Evolutionary conservation across 208 protist genomes (phyloP).

Genomic region (Endotrypanum monterogeii): DNA sequence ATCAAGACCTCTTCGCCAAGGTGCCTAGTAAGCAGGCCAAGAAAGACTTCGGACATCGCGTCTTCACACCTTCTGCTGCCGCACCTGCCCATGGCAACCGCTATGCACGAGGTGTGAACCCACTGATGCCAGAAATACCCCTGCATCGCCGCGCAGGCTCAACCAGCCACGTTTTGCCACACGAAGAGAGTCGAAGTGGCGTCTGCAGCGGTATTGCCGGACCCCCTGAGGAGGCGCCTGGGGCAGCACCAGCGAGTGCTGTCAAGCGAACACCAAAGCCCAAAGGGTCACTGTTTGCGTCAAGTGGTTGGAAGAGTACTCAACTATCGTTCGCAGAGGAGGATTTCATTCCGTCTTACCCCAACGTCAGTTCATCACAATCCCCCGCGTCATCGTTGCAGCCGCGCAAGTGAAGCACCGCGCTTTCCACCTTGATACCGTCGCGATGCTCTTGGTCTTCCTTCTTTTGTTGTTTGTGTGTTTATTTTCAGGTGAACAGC

Average conservation of each 20-base stretch:
- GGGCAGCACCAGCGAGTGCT: not conserved
- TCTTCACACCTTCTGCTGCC: not conserved
- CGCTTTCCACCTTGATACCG: not conserved
- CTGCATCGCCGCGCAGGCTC: constrained; percentile 18
- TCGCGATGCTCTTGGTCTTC: not conserved
- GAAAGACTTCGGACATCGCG: constrained; percentile 9
- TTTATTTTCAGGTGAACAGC: not conserved
- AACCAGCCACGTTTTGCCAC: not conserved
- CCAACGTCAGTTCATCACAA: not conserved
- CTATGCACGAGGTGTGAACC: constrained; percentile 52
- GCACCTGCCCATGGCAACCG: constrained; percentile 11
- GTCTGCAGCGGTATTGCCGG: not conserved
- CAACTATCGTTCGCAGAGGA: constrained; percentile 56
- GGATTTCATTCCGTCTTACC: constrained; percentile 56
- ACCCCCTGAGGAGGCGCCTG: not conserved
- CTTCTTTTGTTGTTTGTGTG: not conserved
- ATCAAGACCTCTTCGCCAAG: constrained; percentile 43
- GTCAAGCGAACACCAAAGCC: constrained; percentile 11
- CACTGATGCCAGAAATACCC: constrained; percentile 60
- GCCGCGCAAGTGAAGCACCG: constrained; percentile 10
- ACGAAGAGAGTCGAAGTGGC: not conserved
- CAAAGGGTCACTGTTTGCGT: constrained; percentile 63
- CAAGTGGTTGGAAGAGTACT: constrained; percentile 62
- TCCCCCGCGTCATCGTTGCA: not conserved
- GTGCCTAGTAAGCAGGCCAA: constrained; percentile 29